Evolutionary conservation across 805 yeast genomes (phyloP).

Genomic region (Cyberlindnera subsufficiens): DNA sequence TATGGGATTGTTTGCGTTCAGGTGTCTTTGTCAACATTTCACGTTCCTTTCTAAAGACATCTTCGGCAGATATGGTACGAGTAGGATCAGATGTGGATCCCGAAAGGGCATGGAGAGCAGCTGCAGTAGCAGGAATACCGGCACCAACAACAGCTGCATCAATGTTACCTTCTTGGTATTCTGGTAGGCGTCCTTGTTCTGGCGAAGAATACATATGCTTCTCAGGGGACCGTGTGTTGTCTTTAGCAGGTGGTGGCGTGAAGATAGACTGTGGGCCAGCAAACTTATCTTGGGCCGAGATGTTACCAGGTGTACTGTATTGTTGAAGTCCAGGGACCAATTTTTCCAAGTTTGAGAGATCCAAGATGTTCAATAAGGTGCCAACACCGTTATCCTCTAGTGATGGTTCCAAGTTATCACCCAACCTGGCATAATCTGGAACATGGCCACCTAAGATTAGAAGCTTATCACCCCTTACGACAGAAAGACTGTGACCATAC

Average conservation of each 20-base stretch:
- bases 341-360: conserved; percentile 33
- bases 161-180: neutral
- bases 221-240: conserved; percentile 3
- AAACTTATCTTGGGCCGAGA: conserved; percentile 14
- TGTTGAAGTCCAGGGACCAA: conserved; percentile 32
- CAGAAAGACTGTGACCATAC: conserved; percentile 85
- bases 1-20: neutral
- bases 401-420: conserved; percentile 47
- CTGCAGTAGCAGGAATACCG: neutral
- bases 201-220: conserved; percentile 2
- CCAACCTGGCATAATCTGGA: conserved; percentile 52
- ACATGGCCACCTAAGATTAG: conserved; percentile 91
- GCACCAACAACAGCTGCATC: conserved; percentile 1
- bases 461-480: conserved; percentile 60
- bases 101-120: neutral
- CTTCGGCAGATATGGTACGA: conserved; percentile 16
- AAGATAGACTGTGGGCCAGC: conserved; percentile 17
- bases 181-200: neutral
- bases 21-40: conserved; percentile 1
- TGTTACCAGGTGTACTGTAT: conserved; percentile 30
- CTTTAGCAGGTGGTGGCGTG: conserved; percentile 12
- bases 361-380: conserved; percentile 59
- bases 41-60: conserved; percentile 19
- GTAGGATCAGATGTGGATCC: neutral
- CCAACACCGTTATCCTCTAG: conserved; percentile 49